A percentile compares a stretch with the other conserved stretches of the same genome.
Evolutionary conservation across 1,284 basidiomycete genomes (phyloP).

Genomic region (Papiliotrema terrestris): DNA sequence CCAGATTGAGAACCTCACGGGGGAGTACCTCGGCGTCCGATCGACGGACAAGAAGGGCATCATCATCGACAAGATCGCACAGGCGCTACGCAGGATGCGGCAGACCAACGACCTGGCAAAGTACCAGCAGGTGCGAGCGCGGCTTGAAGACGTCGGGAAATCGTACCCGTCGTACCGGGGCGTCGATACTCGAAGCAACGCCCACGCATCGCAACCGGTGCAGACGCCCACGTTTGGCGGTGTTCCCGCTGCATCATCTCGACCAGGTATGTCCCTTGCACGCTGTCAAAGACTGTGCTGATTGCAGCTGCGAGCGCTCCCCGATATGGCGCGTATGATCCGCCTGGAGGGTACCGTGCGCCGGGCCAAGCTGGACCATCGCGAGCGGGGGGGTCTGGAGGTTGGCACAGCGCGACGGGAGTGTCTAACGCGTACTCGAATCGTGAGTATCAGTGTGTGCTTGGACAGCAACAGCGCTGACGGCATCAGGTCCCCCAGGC

Average conservation of each 20-base stretch:
- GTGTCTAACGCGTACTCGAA: neutral
- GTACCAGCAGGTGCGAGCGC: conserved; percentile 18
- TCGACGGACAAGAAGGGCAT: conserved; percentile 36
- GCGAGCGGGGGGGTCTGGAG: neutral
- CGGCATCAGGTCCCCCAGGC: neutral
- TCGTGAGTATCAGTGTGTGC: neutral
- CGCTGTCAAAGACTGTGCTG: neutral
- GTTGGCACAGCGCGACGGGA: neutral
- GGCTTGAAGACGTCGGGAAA: conserved; percentile 17
- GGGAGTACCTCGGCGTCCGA: conserved; percentile 18
- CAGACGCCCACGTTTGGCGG: conserved; percentile 27
- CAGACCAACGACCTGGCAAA: conserved; percentile 8
- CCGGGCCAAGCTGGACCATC: neutral
- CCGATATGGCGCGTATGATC: too few species aligned
- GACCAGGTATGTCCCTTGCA: too few species aligned
- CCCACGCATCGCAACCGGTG: neutral
- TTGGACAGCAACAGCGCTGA: neutral
- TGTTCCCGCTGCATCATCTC: conserved; percentile 1
- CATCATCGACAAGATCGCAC: conserved; percentile 34
- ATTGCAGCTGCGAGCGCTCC: neutral
- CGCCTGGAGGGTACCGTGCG: too few species aligned
- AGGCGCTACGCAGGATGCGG: conserved; percentile 24
- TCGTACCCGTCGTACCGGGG: neutral
- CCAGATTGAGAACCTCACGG: conserved; percentile 12
- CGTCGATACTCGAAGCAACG: neutral